Base-by-base conservation (phyloP, 2,329 filamentous ascomycete genomes). In the Aspergillus sp. region DNA sequence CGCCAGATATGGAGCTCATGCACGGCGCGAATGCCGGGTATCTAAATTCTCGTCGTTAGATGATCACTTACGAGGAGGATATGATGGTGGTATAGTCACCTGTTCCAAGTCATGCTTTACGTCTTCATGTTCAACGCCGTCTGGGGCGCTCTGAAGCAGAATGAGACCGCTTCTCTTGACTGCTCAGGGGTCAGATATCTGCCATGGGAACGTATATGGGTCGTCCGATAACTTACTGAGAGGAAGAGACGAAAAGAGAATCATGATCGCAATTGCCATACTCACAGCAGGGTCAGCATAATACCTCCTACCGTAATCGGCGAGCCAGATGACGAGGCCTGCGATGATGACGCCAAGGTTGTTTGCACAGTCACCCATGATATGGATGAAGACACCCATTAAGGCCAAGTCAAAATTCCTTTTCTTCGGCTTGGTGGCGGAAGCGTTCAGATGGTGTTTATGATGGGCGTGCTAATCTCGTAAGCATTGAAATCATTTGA, bases 331-430 rank as follows among this genome's bases (percentile, higher is more conserved):
- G 30, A 89, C 76, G 2, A 86, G 62, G 0, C 85, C 86, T 1
- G 87, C 81, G 33, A 86, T 74, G 45, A 90, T 89, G 53, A 92
- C 87, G 9, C 87, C 87, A 10, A 90, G 68, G 60, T 92, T 92
- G 72, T 90, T 91, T 56, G 87, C 76, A 4, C 86, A 86, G 62
- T 92, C 88, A 30, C 87, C 85, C 2, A 88, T 62, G 22, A 91
- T 81, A 61, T 92, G 88, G 13, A 89, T 70, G 10, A 91, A 64
- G 1, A 89, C 86, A 1, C 85, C 87, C 55, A 88, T 73, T 76
- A 89, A 86, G 10, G 84, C 86, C n/a, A 91, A 74, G 63, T 91
- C 85, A 52, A 20, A 19, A 22, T 43, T 43, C 76, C 77, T 1
- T 75, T 75, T 0, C 72, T 74, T 13, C 81, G 52, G 64, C 59